Evolutionary conservation across 345 rosid genomes (phyloP).

Genomic region (Citrus glauca): DNA sequence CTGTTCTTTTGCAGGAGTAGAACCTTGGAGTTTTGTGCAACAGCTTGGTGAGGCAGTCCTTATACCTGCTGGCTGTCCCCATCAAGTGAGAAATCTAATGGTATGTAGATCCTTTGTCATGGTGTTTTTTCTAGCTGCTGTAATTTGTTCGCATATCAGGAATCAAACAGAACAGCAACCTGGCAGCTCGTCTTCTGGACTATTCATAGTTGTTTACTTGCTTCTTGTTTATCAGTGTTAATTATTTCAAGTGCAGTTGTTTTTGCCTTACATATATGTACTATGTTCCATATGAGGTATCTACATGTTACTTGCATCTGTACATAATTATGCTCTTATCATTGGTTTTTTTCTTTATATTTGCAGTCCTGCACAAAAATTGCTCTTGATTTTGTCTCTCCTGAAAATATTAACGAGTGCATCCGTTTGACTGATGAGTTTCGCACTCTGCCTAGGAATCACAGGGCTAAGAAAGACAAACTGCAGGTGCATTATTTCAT

Average conservation of each 20-base stretch:
- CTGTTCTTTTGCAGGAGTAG: conserved; percentile 28
- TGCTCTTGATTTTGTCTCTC: conserved; percentile 37
- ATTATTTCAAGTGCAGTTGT: not conserved
- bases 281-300: not conserved
- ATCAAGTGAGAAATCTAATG: conserved; percentile 46
- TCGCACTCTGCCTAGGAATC: conserved; percentile 24
- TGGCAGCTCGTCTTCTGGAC: not conserved
- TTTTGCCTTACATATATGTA: no score
- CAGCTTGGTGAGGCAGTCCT: conserved; percentile 58
- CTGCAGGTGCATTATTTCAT: conserved; percentile 20
- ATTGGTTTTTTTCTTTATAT: not conserved
- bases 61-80: conserved; percentile 57
- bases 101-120: not conserved
- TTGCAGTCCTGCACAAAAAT: conserved; percentile 35
- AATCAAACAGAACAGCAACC: not conserved
- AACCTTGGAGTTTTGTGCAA: conserved; percentile 56
- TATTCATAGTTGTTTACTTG: not conserved
- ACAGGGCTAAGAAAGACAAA: conserved; percentile 33
- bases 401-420: conserved; percentile 33
- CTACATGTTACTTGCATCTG: not conserved
- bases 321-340: not conserved
- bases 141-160: not conserved
- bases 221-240: not conserved
- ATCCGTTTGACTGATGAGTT: conserved; percentile 30
- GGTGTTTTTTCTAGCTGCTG: not conserved